These are phyloP conservation scores for Vicia faba DNA, from an alignment of 306 rosid genomes.

Conservation along the genomic window DNA sequence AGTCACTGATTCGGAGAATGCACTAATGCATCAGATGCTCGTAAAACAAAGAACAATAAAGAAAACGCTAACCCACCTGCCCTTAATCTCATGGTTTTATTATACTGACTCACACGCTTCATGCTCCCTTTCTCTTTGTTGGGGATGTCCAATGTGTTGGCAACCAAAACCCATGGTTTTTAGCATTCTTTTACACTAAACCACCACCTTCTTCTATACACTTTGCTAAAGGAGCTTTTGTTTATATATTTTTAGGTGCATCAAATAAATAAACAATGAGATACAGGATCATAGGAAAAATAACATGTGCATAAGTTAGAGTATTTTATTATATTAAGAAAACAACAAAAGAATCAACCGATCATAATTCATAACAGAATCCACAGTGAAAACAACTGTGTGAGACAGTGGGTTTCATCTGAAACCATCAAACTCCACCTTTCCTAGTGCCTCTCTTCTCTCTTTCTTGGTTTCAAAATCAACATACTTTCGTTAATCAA, in stretches of 20 bases:
- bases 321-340: conserved; percentile 20
- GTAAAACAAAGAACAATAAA: no score
- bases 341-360: conserved; percentile 14
- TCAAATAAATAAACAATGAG: not conserved
- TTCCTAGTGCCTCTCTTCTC: conserved; percentile 9
- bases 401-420: conserved; percentile 41
- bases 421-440: conserved; percentile 62
- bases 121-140: no score
- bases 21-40: no score
- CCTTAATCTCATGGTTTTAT: no score
- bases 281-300: not conserved
- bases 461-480: not conserved
- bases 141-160: no score
- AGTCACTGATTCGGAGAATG: no score
- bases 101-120: no score
- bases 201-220: no score
- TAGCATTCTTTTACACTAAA: no score
- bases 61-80: no score
- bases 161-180: no score
- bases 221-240: not conserved
- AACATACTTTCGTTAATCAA: not conserved
- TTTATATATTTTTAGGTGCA: conserved; percentile 5
- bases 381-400: conserved; percentile 51
- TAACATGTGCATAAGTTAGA: not conserved
- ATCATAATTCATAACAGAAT: conserved; percentile 29